Evolutionary conservation across 495 filamentous ascomycete genomes (phyloP).

Genomic region (Talaromyces stipitatus): DNA sequence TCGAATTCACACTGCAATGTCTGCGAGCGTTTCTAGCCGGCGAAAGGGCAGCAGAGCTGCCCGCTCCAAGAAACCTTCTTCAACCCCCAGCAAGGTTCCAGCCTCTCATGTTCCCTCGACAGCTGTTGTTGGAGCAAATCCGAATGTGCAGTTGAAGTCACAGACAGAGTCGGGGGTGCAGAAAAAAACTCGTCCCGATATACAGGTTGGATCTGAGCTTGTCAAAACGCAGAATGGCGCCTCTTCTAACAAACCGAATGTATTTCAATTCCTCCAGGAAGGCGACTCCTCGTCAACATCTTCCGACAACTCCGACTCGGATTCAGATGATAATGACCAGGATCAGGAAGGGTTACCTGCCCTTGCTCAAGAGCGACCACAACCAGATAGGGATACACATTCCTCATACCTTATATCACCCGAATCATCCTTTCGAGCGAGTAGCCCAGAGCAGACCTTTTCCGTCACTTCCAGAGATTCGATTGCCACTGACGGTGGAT

Average conservation of each 20-base stretch:
- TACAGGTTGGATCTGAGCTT: not conserved
- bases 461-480: conserved; percentile 18
- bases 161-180: not conserved
- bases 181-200: not conserved
- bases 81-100: not conserved
- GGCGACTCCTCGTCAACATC: conserved; percentile 13
- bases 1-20: not conserved
- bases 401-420: conserved; percentile 10
- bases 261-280: conserved; percentile 36
- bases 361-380: conserved; percentile 7
- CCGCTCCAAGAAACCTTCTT: not conserved
- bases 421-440: conserved; percentile 8
- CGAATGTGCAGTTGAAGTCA: not conserved
- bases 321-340: conserved; percentile 6
- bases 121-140: not conserved
- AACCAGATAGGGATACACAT: not conserved
- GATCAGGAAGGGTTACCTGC: conserved; percentile 8
- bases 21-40: conserved; percentile 2
- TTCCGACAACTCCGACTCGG: conserved; percentile 13
- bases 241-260: conserved; percentile 20
- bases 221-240: not conserved
- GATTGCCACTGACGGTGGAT: conserved; percentile 11
- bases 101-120: not conserved
- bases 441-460: conserved; percentile 14
- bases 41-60: conserved; percentile 3